phyloP scores from a whole-genome alignment of 2,329 filamentous ascomycete species.

The Cercospora sesami region DNA sequence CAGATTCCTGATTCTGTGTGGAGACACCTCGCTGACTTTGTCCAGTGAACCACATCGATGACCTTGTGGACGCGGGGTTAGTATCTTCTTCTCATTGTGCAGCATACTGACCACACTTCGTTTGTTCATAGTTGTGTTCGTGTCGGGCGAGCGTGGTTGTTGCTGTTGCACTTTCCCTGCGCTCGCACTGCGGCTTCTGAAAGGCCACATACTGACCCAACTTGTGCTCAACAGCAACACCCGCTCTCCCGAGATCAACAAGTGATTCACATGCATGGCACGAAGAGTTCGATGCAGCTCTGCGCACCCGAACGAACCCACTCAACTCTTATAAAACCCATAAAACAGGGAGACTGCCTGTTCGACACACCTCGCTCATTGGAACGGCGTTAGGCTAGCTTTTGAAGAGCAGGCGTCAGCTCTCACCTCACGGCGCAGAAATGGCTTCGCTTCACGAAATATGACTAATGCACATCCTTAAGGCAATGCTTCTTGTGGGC shows the following conservation, averaged over 20 bases:
- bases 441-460: slow-evolving; percentile 18
- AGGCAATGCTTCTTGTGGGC: slow-evolving; percentile 9
- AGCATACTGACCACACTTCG: slow-evolving; percentile 12
- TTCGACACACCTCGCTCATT: slow-evolving; percentile 29
- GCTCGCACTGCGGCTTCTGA: background rate
- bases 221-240: slow-evolving; percentile 24
- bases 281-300: slow-evolving; percentile 30
- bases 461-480: slow-evolving; percentile 19
- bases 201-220: slow-evolving; percentile 3
- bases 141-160: slow-evolving; percentile 9
- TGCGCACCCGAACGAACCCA: slow-evolving; percentile 27
- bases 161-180: slow-evolving; percentile 6
- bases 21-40: background rate
- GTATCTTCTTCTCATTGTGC: slow-evolving; percentile 43
- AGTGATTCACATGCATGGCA: slow-evolving; percentile 22
- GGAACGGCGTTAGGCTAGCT: slow-evolving; percentile 19
- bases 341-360: slow-evolving; percentile 24
- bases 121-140: background rate
- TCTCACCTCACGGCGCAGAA: slow-evolving; percentile 31
- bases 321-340: slow-evolving; percentile 27
- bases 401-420: slow-evolving; percentile 19
- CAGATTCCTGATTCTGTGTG: background rate
- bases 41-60: slow-evolving; percentile 79
- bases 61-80: slow-evolving; percentile 83
- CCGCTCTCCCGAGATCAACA: slow-evolving; percentile 31